Conservation (phyloP, 495 filamentous ascomycete genomes). For the Geoglossum glabrum region DNA sequence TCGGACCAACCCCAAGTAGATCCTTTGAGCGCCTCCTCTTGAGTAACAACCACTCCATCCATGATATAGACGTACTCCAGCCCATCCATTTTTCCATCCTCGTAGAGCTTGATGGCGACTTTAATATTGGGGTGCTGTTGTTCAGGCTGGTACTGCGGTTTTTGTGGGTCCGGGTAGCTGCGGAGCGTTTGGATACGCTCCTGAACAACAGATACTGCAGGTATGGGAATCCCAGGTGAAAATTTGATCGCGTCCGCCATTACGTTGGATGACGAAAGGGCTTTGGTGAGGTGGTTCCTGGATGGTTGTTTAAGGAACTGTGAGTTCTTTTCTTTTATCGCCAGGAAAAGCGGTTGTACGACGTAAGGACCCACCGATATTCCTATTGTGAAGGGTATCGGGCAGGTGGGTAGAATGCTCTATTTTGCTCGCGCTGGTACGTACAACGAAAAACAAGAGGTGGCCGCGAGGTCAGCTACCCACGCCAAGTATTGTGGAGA, state of each 20-base stretch:
- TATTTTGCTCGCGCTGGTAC: too few species aligned
- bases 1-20: not conserved
- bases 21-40: not conserved
- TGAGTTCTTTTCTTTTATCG: too few species aligned
- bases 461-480: too few species aligned
- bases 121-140: not conserved
- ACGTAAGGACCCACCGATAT: too few species aligned
- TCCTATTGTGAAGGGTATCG: too few species aligned
- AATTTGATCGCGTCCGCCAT: not conserved
- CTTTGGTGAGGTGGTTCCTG: too few species aligned
- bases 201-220: not conserved
- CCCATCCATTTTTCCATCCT: not conserved
- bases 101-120: not conserved
- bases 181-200: not conserved
- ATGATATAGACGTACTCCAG: not conserved
- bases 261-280: too few species aligned
- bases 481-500: too few species aligned
- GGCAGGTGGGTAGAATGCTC: too few species aligned
- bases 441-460: too few species aligned
- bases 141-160: not conserved
- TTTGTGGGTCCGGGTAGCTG: not conserved
- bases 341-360: too few species aligned
- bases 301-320: too few species aligned
- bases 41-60: not conserved
- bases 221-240: not conserved